Base-by-base conservation (phyloP, 805 yeast genomes). In the Starmerella ratchasimensis region DNA sequence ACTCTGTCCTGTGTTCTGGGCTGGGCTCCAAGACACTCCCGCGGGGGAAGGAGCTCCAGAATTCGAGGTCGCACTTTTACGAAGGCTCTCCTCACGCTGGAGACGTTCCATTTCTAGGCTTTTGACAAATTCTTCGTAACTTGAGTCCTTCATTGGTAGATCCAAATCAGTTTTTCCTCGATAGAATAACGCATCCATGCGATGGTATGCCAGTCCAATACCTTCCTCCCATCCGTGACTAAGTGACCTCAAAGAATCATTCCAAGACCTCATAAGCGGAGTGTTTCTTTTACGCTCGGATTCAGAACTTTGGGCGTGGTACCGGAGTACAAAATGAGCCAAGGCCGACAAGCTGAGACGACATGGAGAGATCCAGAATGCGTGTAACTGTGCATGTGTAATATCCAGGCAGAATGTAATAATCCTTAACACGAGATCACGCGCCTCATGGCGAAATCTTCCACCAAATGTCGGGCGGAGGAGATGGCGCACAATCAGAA, bases 201-300 rank as follows among this genome's bases (percentile, higher is more conserved):
- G 38, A 34, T 52, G 46, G 3, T 50, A 46, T 1, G 61, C 61
- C 9, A 56, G 41, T n/a, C 60, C 59, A 19, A 60, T 47, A 19
- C 61, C 61, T 39, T 56, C 61, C 32, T 50, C 58, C 62, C 62
- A 57, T 1, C 57, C 55, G 28, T 55, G 56, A 25, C 50, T 46
- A 19, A 57, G 38, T 1, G 52, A 53, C 21, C 59, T 48, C 23
- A 57, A 24, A 9, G 58, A 53, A 49, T 52, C 53, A 9, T 54
- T 44, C 60, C 60, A 57, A 22, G 54, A 53, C 8, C 57, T 46
- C 33, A 56, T 43, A 11, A 43, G 38, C n/a, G 49, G 53, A 3
- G 47, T 42, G 15, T 53, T 48, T n/a, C 46, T 50, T 18, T 37
- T 41, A 24, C 44, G 47, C 38, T 57, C 60, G 15, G 39, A 32